Evolutionary conservation across 257 asterid genomes (phyloP).

Genomic region (Gardenia jasminoides): DNA sequence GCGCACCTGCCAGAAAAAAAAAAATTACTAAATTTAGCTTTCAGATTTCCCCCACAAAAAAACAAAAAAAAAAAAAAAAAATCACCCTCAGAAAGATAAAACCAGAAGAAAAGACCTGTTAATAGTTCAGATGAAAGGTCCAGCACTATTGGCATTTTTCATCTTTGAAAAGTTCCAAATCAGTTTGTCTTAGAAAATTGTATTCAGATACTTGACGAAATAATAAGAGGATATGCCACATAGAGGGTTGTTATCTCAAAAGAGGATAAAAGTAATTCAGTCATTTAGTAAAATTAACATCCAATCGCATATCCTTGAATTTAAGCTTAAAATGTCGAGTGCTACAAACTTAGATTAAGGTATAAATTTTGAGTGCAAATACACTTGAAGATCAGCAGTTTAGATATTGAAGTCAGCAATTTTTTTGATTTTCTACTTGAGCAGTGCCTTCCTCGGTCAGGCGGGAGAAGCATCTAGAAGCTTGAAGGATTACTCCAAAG

Average conservation of each 20-base stretch:
- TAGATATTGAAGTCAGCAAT: not conserved
- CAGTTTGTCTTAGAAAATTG: not conserved
- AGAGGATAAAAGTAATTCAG: not conserved
- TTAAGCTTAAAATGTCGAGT: too few relatives aligned
- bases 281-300: not conserved
- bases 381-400: not conserved
- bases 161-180: not conserved
- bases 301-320: not conserved
- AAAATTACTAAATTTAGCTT: too few relatives aligned
- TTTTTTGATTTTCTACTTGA: not conserved
- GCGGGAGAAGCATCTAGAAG: not conserved
- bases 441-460: not conserved
- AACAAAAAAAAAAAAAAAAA: too few relatives aligned
- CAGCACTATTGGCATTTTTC: not conserved
- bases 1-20: conserved; percentile 35
- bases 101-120: not conserved
- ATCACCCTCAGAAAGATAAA: not conserved
- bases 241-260: not conserved
- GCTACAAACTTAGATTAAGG: not conserved
- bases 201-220: not conserved
- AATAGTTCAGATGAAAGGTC: not conserved
- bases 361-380: not conserved
- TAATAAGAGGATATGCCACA: not conserved
- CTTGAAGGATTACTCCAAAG: not conserved
- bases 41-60: too few relatives aligned